Percentiles rank a stretch among this genome's conserved stretches.
These are phyloP conservation scores for Dispira parvispora DNA, from an alignment of 192 early-diverging fungal genomes.

Conservation along the genomic window DNA sequence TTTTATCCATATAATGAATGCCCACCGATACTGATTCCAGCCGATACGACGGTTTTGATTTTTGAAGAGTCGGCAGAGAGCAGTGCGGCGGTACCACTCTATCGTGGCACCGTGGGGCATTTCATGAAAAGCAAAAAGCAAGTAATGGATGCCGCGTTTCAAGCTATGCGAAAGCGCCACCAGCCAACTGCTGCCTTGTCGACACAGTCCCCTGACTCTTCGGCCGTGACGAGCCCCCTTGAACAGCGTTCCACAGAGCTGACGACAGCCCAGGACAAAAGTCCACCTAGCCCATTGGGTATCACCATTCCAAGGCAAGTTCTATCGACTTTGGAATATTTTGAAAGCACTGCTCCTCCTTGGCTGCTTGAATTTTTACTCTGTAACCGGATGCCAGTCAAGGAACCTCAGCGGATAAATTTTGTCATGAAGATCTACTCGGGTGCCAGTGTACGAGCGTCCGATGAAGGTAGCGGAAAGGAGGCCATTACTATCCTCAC, in stretches of 20 bases:
- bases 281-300: neutral
- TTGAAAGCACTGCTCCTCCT: slow-evolving; percentile 57
- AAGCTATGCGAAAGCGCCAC: neutral
- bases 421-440: slow-evolving; percentile 61
- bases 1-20: slow-evolving; percentile 25
- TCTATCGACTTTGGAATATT: slow-evolving; percentile 22
- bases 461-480: slow-evolving; percentile 21
- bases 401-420: slow-evolving; percentile 66
- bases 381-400: slow-evolving; percentile 45
- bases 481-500: too few species aligned
- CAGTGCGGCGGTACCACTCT: slow-evolving; percentile 49
- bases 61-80: slow-evolving; percentile 62
- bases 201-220: too few species aligned
- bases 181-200: too few species aligned
- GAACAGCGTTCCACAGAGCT: too few species aligned
- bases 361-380: slow-evolving; percentile 81
- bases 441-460: slow-evolving; percentile 22
- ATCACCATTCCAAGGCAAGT: slow-evolving; percentile 13
- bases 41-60: slow-evolving; percentile 48
- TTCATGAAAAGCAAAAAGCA: neutral
- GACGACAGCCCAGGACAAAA: too few species aligned
- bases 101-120: slow-evolving; percentile 40
- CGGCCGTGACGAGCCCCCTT: too few species aligned
- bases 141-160: slow-evolving; percentile 12
- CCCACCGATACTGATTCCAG: slow-evolving; percentile 44